Conservation (phyloP, 768 basidiomycete genomes). For the Neoboletus magnificus region DNA sequence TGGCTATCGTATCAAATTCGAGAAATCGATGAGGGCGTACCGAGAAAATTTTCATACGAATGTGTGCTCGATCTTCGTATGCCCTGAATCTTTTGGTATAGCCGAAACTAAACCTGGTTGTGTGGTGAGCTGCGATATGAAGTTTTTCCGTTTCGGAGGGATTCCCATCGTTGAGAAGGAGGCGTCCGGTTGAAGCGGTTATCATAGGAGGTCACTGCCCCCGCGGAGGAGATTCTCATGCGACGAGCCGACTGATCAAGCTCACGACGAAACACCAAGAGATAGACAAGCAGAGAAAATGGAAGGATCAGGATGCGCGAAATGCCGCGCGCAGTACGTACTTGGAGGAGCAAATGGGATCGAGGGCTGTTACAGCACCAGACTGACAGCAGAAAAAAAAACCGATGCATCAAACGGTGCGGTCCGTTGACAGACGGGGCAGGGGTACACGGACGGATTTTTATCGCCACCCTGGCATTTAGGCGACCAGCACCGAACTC, state of each 20-base stretch:
- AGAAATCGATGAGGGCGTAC: background rate
- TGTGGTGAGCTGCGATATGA: background rate
- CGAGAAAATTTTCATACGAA: background rate
- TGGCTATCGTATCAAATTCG: background rate
- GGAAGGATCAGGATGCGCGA: constrained; percentile 3
- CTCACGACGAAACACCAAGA: background rate
- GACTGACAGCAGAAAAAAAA: background rate
- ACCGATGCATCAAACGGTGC: background rate
- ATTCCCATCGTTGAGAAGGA: constrained; percentile 5
- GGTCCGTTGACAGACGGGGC: background rate
- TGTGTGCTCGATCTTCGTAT: background rate
- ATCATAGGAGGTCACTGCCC: background rate
- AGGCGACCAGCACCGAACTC: background rate
- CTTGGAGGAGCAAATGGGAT: constrained; percentile 6
- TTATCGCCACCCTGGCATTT: background rate
- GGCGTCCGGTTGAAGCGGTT: background rate
- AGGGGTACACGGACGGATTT: background rate
- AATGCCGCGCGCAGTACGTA: background rate
- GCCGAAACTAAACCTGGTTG: constrained; percentile 3
- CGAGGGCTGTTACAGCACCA: background rate
- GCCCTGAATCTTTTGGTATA: constrained; percentile 1
- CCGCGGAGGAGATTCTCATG: background rate
- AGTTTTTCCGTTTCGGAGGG: background rate
- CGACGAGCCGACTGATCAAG: background rate
- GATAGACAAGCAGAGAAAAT: background rate